Conservation (phyloP, 169 alveolate species). For the Plasmodium relictum region DNA sequence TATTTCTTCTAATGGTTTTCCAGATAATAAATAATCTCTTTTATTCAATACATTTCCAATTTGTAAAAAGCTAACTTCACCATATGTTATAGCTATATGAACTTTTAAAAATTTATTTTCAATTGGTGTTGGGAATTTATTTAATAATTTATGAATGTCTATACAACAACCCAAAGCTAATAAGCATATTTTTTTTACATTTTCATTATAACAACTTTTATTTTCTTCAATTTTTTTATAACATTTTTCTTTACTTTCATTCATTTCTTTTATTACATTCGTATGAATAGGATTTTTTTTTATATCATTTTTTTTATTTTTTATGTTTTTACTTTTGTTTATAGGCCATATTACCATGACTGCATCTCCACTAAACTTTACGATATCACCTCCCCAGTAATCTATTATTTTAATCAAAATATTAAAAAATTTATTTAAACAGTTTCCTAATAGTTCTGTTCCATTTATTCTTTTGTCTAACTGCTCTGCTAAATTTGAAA, state of each 20-base stretch:
- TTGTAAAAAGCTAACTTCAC: slow-evolving; percentile 84
- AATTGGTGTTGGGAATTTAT: slow-evolving; percentile 87
- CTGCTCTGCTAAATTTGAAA: slow-evolving; percentile 87
- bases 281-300: not conserved
- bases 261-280: not conserved
- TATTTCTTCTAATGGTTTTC: slow-evolving; percentile 87
- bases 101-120: slow-evolving; percentile 81
- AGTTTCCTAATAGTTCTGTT: slow-evolving; percentile 87
- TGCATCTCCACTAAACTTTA: slow-evolving; percentile 93
- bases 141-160: slow-evolving; percentile 86
- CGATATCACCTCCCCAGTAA: slow-evolving; percentile 91
- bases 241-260: not conserved
- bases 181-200: slow-evolving; percentile 67
- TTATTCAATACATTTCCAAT: slow-evolving; percentile 88
- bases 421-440: slow-evolving; percentile 87
- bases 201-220: not conserved
- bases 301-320: not conserved
- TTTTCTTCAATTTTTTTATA: not conserved
- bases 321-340: not conserved
- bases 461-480: slow-evolving; percentile 85
- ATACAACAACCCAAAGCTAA: slow-evolving; percentile 86
- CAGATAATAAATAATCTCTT: slow-evolving; percentile 86
- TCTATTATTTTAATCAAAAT: slow-evolving; percentile 87
- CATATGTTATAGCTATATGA: slow-evolving; percentile 88
- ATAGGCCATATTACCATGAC: slow-evolving; percentile 90